Conservation (phyloP, 2,329 filamentous ascomycete species). For the Aspergillus sp. region DNA sequence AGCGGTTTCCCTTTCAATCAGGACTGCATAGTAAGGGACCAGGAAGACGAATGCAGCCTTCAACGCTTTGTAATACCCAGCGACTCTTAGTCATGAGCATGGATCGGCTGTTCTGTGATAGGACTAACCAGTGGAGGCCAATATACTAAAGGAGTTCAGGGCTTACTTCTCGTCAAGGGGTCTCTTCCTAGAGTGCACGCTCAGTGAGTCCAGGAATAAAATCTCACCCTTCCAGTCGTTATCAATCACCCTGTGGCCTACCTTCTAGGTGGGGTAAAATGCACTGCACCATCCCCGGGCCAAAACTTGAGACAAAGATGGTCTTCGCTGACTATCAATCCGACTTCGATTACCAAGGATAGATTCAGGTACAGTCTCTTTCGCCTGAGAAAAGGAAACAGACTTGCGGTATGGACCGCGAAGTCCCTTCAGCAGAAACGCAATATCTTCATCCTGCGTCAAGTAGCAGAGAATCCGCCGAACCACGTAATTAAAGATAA, state of each 20-base stretch:
- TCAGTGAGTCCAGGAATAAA: conserved; percentile 76
- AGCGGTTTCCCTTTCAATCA: conserved; percentile 62
- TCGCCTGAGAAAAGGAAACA: conserved; percentile 12
- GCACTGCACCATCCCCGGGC: no score
- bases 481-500: conserved; percentile 54
- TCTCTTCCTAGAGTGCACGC: conserved; percentile 62
- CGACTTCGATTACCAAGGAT: conserved; percentile 2
- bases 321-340: conserved; percentile 19
- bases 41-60: conserved; percentile 79
- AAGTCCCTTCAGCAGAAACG: conserved; percentile 49
- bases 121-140: no score
- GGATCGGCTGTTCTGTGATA: conserved; percentile 52
- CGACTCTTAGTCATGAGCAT: conserved; percentile 68
- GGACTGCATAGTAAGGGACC: conserved; percentile 74
- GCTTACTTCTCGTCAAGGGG: conserved; percentile 56
- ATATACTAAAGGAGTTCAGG: background rate
- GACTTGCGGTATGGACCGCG: conserved; percentile 14
- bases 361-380: conserved; percentile 13
- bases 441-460: conserved; percentile 49
- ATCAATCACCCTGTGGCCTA: conserved; percentile 74
- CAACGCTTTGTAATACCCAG: conserved; percentile 75
- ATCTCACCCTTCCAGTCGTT: conserved; percentile 83
- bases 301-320: conserved; percentile 10
- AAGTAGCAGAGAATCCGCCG: conserved; percentile 53
- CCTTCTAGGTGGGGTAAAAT: conserved; percentile 56